Conservation (phyloP, 1,284 basidiomycete genomes). For the Phylloporus sp. region DNA sequence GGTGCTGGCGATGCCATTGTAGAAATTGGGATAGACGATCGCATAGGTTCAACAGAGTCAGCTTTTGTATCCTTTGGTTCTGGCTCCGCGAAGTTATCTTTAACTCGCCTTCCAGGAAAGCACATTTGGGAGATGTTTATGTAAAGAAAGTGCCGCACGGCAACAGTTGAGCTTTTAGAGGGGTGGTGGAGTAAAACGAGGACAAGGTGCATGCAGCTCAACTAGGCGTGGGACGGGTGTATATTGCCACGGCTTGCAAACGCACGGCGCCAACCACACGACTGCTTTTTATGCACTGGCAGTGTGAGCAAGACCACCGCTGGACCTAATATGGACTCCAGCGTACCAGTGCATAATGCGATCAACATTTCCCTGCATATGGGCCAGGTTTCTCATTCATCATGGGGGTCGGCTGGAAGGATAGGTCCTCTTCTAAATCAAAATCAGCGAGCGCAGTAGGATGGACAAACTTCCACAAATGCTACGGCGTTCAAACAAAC, state of each 20-base stretch:
- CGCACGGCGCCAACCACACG: slow-evolving; percentile 19
- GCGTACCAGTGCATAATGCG: slow-evolving; percentile 10
- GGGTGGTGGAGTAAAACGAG: not conserved
- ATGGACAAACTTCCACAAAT: not conserved
- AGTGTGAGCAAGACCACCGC: slow-evolving; percentile 6
- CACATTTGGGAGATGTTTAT: slow-evolving; percentile 43
- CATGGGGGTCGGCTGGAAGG: slow-evolving; percentile 2
- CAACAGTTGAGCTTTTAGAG: slow-evolving; percentile 16
- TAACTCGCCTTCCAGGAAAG: slow-evolving; percentile 51
- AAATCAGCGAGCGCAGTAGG: slow-evolving; percentile 10
- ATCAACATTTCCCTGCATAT: not conserved
- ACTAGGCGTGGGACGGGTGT: slow-evolving; percentile 4
- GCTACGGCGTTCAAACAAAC: slow-evolving; percentile 6
- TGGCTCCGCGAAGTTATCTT: slow-evolving; percentile 42
- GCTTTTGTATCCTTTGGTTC: slow-evolving; percentile 29
- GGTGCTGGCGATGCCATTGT: not conserved
- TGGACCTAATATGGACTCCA: slow-evolving; percentile 5
- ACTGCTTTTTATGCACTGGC: slow-evolving; percentile 19
- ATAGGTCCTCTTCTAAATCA: not conserved
- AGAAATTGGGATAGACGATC: slow-evolving; percentile 18
- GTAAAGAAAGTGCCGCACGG: slow-evolving; percentile 3
- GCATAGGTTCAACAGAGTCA: slow-evolving; percentile 12
- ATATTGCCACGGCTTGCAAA: slow-evolving; percentile 33
- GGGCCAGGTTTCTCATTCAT: slow-evolving; percentile 11
- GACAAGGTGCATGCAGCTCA: not conserved